Percentiles rank a stretch among this genome's conserved stretches.
Evolutionary conservation across 768 basidiomycete genomes (phyloP).

Genomic region (Auricularia heimuer): DNA sequence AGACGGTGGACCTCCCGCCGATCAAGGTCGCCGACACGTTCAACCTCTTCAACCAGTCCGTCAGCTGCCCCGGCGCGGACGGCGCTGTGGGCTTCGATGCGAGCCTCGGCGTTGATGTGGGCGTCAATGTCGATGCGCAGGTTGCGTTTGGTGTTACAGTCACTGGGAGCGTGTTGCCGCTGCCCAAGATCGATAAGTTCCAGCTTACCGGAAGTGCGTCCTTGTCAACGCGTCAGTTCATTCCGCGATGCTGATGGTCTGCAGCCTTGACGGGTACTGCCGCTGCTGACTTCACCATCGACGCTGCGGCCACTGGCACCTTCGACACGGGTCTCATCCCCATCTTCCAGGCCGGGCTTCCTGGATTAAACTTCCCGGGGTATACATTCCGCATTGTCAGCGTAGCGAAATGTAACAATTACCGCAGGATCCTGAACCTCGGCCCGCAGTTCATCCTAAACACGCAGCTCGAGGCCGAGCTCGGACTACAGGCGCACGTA

Average conservation of each 20-base stretch:
- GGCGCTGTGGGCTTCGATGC: not conserved
- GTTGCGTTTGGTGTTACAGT: slow-evolving; percentile 20
- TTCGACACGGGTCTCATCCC: slow-evolving; percentile 35
- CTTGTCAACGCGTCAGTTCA: not conserved
- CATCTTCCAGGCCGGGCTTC: slow-evolving; percentile 34
- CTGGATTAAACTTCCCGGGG: slow-evolving; percentile 43
- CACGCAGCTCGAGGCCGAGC: slow-evolving; percentile 24
- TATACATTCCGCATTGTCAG: slow-evolving; percentile 14
- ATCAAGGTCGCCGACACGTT: slow-evolving; percentile 24
- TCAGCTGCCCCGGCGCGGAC: slow-evolving; percentile 14
- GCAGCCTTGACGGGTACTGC: slow-evolving; percentile 19
- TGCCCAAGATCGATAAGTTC: slow-evolving; percentile 28
- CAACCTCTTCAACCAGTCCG: slow-evolving; percentile 22
- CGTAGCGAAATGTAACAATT: not conserved
- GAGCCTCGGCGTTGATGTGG: slow-evolving; percentile 13
- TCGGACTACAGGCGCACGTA: slow-evolving; percentile 31
- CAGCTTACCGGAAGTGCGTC: slow-evolving; percentile 26
- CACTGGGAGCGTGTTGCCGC: slow-evolving; percentile 11
- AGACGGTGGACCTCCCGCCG: slow-evolving; percentile 15
- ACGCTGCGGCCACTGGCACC: slow-evolving; percentile 16
- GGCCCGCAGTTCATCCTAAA: slow-evolving; percentile 40
- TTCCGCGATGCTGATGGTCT: slow-evolving; percentile 4
- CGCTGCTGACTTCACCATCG: not conserved
- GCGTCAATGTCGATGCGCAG: slow-evolving; percentile 23
- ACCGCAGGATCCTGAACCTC: slow-evolving; percentile 32